Percentiles rank a stretch among this genome's conserved stretches.
Evolutionary conservation across 2,329 filamentous ascomycete species (phyloP).

Genomic region (Dissoconium aciculare): DNA sequence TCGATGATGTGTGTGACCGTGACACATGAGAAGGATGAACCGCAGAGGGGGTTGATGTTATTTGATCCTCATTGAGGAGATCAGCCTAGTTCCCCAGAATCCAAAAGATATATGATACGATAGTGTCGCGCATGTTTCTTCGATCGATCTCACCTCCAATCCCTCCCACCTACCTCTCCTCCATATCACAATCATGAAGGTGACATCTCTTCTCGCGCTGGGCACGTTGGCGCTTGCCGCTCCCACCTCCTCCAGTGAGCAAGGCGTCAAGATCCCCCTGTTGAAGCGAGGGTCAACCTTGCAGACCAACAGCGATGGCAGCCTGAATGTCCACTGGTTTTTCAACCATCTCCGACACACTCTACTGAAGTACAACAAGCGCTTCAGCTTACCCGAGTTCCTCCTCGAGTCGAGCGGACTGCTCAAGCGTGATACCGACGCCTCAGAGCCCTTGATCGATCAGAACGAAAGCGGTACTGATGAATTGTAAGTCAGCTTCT

Average conservation of each 20-base stretch:
- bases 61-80: too few relatives aligned
- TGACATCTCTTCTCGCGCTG: slow-evolving; percentile 8
- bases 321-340: slow-evolving; percentile 9
- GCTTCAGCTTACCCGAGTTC: slow-evolving; percentile 7
- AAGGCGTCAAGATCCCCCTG: slow-evolving; percentile 6
- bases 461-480: slow-evolving; percentile 6
- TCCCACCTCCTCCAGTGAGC: slow-evolving; percentile 6
- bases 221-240: slow-evolving; percentile 12
- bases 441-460: slow-evolving; percentile 11
- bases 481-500: slow-evolving; percentile 7
- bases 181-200: slow-evolving; percentile 12
- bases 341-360: slow-evolving; percentile 7
- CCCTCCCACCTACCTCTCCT: too few relatives aligned
- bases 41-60: too few relatives aligned
- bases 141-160: too few relatives aligned
- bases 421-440: slow-evolving; percentile 9
- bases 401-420: slow-evolving; percentile 5
- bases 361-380: slow-evolving; percentile 10
- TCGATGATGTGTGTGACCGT: too few relatives aligned
- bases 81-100: too few relatives aligned
- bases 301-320: slow-evolving; percentile 7
- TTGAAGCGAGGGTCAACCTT: slow-evolving; percentile 5
- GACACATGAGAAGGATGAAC: too few relatives aligned
- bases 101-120: too few relatives aligned
- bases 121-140: too few relatives aligned